Base-by-base conservation (phyloP, 768 basidiomycete species). In the Tylopilus intermedius region DNA sequence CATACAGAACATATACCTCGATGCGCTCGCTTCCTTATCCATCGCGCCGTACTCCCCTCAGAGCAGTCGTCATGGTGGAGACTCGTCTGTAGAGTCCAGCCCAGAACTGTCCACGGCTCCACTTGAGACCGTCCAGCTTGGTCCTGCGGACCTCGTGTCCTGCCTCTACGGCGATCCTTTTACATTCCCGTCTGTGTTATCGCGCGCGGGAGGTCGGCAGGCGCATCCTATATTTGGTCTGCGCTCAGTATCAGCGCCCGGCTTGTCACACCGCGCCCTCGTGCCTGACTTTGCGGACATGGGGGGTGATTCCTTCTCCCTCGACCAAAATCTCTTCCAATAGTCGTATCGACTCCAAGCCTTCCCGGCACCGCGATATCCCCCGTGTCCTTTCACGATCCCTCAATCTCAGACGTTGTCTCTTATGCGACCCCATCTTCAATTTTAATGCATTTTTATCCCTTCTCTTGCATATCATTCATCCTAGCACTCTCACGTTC, bases 41-140 rank as follows among this genome's bases (percentile, higher is more conserved):
- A 73, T 85, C 50, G 71, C 77, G 10, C 80, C 83, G 27, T 69
- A 73, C 57, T 79, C 79, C 32, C 82, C 81, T 21, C 67, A 67
- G 41, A 71, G 73, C 40, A 65, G 69, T 58, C 69, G 71, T 47
- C 72, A 73, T 57, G 62, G 66, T 41, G 73, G 71, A 22, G 72
- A 78, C 57, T 76, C 78, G 6, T 74, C 81, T 10, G 66, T 72
- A 42, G 79, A 82, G 58, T 83, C 83, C n/a, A 78, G 80, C 3
- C 80, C 81, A 18, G 80, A 81, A 60, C 51, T 74, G 5, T 42
- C 65, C 10, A 66, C 70, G 47, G 62, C 68, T 14, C 66, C 71
- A 14, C 67, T 79, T 44, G 76, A 76, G 30, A 68, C 66, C 45
- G 49, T 74, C 45, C 72, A 70, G 53, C 65, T 74, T 40, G 68